phyloP scores from a whole-genome alignment of 2,329 filamentous ascomycete species.

The Nakataea oryzae region DNA sequence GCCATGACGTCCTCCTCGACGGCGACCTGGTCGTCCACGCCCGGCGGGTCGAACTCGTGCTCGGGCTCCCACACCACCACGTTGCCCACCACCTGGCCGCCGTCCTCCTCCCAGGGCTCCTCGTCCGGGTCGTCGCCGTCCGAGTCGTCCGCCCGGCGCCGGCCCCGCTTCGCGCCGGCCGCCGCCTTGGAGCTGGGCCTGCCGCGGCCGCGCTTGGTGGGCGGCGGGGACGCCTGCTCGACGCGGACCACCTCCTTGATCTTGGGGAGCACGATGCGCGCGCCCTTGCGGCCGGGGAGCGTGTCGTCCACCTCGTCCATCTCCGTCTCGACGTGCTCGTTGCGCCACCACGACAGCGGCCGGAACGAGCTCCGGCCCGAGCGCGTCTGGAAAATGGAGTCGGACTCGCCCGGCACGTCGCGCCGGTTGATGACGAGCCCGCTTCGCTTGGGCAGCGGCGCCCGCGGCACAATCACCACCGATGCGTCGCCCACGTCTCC shows the following conservation, averaged over 20 bases:
- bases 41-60: conserved; percentile 41
- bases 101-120: conserved; percentile 63
- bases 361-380: conserved; percentile 70
- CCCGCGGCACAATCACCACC: conserved; percentile 37
- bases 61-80: conserved; percentile 54
- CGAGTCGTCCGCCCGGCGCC: conserved; percentile 25
- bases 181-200: conserved; percentile 8
- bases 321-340: conserved; percentile 66
- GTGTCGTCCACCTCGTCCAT: conserved; percentile 35
- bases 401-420: conserved; percentile 26
- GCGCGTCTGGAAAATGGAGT: conserved; percentile 50
- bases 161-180: conserved; percentile 2
- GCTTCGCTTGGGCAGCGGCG: conserved; percentile 43
- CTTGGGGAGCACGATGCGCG: conserved; percentile 50
- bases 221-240: conserved; percentile 39
- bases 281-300: conserved; percentile 30
- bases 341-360: conserved; percentile 78
- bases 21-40: conserved; percentile 42
- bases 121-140: conserved; percentile 31
- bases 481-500: conserved; percentile 16
- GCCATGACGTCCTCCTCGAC: conserved; percentile 46
- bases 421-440: conserved; percentile 42
- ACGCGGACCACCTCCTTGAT: conserved; percentile 72
- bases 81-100: conserved; percentile 52
- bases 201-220: conserved; percentile 10